These are phyloP conservation scores for Fusarium dimerum DNA, from an alignment of 2,329 filamentous ascomycete species.

Conservation along the genomic window DNA sequence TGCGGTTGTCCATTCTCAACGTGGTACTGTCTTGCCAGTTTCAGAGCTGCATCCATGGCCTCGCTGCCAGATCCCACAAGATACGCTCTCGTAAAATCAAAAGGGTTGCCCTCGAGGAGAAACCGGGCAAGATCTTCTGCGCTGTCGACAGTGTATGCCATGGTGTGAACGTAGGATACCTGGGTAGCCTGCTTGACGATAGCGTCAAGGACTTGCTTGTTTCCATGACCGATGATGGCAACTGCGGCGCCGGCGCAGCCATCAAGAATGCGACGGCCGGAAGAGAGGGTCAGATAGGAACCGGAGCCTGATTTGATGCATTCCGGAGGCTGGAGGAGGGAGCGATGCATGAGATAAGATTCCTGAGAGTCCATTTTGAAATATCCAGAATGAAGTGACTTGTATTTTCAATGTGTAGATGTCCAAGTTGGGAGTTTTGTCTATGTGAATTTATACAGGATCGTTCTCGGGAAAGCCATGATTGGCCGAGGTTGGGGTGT, in stretches of 20 bases:
- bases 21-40: slow-evolving; percentile 51
- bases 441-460: background rate
- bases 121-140: slow-evolving; percentile 38
- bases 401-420: background rate
- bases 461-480: too few species aligned
- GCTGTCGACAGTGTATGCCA: slow-evolving; percentile 51
- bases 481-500: background rate
- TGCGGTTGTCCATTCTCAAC: slow-evolving; percentile 40
- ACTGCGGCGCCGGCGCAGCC: slow-evolving; percentile 69
- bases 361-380: slow-evolving; percentile 6
- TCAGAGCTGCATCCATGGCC: slow-evolving; percentile 50
- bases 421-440: background rate
- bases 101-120: slow-evolving; percentile 40
- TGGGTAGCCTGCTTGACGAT: slow-evolving; percentile 59
- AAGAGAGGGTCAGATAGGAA: slow-evolving; percentile 35
- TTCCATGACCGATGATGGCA: slow-evolving; percentile 61
- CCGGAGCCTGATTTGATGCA: slow-evolving; percentile 46
- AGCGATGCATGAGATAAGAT: slow-evolving; percentile 36
- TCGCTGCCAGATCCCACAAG: slow-evolving; percentile 37
- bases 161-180: slow-evolving; percentile 46
- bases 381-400: background rate
- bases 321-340: slow-evolving; percentile 29
- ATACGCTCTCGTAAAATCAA: slow-evolving; percentile 40
- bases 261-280: slow-evolving; percentile 58
- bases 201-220: slow-evolving; percentile 59